These are phyloP conservation scores for Sporothrix curviconia DNA, from an alignment of 2,329 filamentous ascomycete species.

Conservation along the genomic window DNA sequence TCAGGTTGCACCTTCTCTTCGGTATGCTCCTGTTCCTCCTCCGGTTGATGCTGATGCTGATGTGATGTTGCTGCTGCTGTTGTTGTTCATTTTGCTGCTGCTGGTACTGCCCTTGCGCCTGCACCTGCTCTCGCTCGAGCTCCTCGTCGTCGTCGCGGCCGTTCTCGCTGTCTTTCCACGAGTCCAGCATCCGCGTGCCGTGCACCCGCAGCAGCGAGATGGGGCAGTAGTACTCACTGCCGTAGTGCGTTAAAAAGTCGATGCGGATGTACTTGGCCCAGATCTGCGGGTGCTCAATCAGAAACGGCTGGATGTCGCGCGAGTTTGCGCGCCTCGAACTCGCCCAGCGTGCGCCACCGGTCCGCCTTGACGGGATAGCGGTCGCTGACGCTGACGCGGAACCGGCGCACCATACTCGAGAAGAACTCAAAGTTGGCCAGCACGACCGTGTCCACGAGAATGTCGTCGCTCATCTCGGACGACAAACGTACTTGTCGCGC, in stretches of 20 bases:
- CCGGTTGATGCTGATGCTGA: constrained; percentile 31
- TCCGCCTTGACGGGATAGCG: constrained; percentile 88
- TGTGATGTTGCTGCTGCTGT: constrained; percentile 6
- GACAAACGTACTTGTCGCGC: constrained; percentile 87
- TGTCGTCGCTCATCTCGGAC: constrained; percentile 84
- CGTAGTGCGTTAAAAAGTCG: constrained; percentile 89
- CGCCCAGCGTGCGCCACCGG: constrained; percentile 83
- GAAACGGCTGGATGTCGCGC: constrained; percentile 86
- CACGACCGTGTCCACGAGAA: constrained; percentile 89
- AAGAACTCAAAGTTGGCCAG: constrained; percentile 99
- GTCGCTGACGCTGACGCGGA: constrained; percentile 87
- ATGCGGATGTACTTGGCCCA: constrained; percentile 91
- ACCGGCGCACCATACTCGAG: constrained; percentile 89
- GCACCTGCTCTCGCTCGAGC: constrained; percentile 31
- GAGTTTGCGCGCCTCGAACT: constrained; percentile 88
- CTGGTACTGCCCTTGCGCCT: constrained; percentile 24
- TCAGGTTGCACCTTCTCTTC: no score
- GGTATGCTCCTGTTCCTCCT: constrained; percentile 24
- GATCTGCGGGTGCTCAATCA: constrained; percentile 89
- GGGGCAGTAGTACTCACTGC: constrained; percentile 94
- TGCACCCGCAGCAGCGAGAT: constrained; percentile 86
- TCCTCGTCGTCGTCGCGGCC: constrained; percentile 58
- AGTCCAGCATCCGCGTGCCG: constrained; percentile 93
- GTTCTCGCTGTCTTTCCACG: constrained; percentile 75
- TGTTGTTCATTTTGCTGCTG: constrained; percentile 22